Evolutionary conservation across 306 rosid species (phyloP), one percentile per base, ranked within the genome.

Genomic region (Acacia acuminata): DNA sequence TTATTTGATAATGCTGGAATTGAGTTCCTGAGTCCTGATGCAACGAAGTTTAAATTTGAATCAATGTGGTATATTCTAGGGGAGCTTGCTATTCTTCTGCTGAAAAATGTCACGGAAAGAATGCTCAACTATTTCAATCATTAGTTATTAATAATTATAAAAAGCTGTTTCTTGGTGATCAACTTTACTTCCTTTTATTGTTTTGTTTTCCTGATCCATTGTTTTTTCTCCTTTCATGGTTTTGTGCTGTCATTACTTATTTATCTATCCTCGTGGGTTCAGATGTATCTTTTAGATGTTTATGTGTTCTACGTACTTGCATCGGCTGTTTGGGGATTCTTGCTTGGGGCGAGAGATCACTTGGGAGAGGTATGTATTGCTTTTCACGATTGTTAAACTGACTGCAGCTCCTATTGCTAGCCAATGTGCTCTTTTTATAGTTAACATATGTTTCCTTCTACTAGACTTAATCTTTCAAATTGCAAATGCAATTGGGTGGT

Each of bases 321-420:
- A 71, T 93, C 97, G 32, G 88, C 97, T 75, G 88, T 93, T 79
- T 89, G 87, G 85, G 97, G 99, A 80, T 95, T 90, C 91, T 86
- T 95, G 87, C 92, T 92, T 17, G 99, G 99, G 43, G 99, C 97
- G 47, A 92, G 97, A 85, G 98, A 86, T 85, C 97, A 96, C 44
- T 89, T 95, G 72, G 99, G 99, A 68, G 98, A 95, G 92, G 99
- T 93, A 84, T 79, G 87, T 70, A 2, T n/a, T 65, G 7, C 68
- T 76, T 32, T 70, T 61, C 10, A 15, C 20, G 32, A 8, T 68
- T 3, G 24, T 44, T 63, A 42, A 69, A 55, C 68, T 58, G 40
- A 64, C 53, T 75, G n/a, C 22, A 15, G 20, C 17, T 56, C 74
- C 76, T 64, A 16, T 68, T 48, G 64, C 40, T 77, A 77, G 68